Evolutionary conservation across 2,329 filamentous ascomycete genomes (phyloP), one percentile per base, ranked within the genome.

Genomic region (Botrytis sinoallii): DNA sequence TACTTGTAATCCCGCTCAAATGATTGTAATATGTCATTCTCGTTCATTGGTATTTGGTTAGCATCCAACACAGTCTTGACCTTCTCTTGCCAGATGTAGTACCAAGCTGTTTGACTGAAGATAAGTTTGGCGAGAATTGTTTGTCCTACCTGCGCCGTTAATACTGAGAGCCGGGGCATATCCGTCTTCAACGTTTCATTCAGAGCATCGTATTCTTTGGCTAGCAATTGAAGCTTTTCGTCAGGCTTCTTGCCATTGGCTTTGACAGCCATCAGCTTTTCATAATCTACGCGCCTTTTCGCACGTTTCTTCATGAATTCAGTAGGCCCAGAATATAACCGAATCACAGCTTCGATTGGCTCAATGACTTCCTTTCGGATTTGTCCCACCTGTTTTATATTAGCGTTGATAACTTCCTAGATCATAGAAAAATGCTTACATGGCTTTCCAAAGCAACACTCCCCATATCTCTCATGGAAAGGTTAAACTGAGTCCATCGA

Each of bases 171-270:
- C 81, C 91, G 91, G 1, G 95, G 95, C 65, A 99, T 87, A 81
- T 98, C 95, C 77, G 95, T 92, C 83, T 97, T 98, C 74, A 98
- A 86, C 0, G 95, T 94, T 76, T 97, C 93, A 80, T 98, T 98
- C 74, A 99, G 86, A 14, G 80, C 80, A 59, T 93, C 88, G 82
- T 97, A 99, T 81, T 97, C 92, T 79, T 97, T 94, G 32, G 94
- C 93, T 57, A 92, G 89, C 78, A 97, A 94, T 25, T 89, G 86
- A 6, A 95, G 91, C 81, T 95, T 96, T 79, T 94, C 92, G 81
- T 98, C 95, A 20, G 94, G 86, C 78, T 93, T 97, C 82, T 97
- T 95, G 75, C 94, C 93, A 48, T 89, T 87, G 63, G 94, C 92
- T 79, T 92, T 91, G 74, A 95, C 87, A 77, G 92, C 89, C 79